These are phyloP conservation scores for Ascocoryne sarcoides DNA, from an alignment of 2,329 filamentous ascomycete genomes.

Conservation along the genomic window DNA sequence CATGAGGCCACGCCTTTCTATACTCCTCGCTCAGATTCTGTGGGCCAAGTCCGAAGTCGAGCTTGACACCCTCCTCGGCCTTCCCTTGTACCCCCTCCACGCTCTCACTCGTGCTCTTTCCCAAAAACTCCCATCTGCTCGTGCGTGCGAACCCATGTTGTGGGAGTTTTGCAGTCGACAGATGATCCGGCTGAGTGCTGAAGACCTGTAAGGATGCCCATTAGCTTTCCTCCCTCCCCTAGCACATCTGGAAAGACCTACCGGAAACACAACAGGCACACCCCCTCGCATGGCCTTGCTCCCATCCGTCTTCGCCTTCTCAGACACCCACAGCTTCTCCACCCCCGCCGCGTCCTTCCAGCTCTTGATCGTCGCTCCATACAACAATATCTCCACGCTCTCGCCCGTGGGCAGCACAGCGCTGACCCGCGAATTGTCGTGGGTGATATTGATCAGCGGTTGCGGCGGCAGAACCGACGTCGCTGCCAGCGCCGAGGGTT, in stretches of 20 bases:
- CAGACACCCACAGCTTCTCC: constrained; percentile 82
- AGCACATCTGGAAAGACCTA: constrained; percentile 35
- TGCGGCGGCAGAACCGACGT: constrained; percentile 67
- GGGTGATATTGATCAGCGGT: constrained; percentile 64
- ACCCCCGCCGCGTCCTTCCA: constrained; percentile 77
- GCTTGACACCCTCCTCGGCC: constrained; percentile 64
- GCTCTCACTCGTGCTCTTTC: constrained; percentile 68
- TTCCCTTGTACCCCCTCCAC: constrained; percentile 27
- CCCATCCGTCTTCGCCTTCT: constrained; percentile 73
- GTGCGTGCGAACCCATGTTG: constrained; percentile 94
- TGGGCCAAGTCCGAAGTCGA: constrained; percentile 86
- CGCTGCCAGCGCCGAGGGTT: constrained; percentile 66
- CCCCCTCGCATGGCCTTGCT: constrained; percentile 85
- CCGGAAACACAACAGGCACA: constrained; percentile 87
- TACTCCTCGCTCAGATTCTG: constrained; percentile 60
- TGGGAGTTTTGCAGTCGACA: constrained; percentile 68
- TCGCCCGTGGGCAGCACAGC: constrained; percentile 80
- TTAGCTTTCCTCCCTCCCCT: neutral
- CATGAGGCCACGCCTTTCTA: constrained; percentile 70
- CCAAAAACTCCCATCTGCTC: constrained; percentile 86
- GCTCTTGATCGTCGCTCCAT: constrained; percentile 83
- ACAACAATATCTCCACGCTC: constrained; percentile 76
- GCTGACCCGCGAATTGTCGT: constrained; percentile 63
- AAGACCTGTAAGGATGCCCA: constrained; percentile 55
- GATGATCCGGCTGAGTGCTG: constrained; percentile 68